phyloP scores from a whole-genome alignment of 1,284 basidiomycete genomes.

The Uromyces viciae-fabae region DNA sequence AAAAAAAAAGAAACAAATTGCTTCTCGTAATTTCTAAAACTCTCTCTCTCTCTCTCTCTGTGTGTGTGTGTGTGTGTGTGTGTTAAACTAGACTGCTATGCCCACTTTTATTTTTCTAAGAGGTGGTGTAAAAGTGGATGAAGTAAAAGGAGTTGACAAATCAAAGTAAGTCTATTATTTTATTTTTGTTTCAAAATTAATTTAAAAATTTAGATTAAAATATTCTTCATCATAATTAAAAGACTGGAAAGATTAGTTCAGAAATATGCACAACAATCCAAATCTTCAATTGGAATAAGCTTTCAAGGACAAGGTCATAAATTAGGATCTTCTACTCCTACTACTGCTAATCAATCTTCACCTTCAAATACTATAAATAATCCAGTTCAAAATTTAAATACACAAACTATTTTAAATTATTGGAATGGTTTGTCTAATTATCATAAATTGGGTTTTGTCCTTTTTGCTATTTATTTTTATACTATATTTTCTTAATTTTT shows the following conservation, averaged over 20 bases:
- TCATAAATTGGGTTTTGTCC: constrained; percentile 25
- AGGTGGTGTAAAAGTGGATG: constrained; percentile 15
- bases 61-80: neutral
- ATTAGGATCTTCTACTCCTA: constrained; percentile 17
- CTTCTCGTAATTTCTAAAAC: neutral
- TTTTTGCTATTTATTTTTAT: constrained; percentile 23
- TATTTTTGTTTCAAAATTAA: neutral
- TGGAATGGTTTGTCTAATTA: constrained; percentile 25
- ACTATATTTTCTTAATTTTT: no score
- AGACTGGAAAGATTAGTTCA: constrained; percentile 28
- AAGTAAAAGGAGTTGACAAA: constrained; percentile 30
- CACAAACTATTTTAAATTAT: neutral
- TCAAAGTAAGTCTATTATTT: neutral
- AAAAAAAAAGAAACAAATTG: neutral
- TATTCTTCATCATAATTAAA: neutral
- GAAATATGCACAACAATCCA: constrained; percentile 27
- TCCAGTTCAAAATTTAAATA: neutral
- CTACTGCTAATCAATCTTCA: neutral
- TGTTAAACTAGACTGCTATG: constrained; percentile 25
- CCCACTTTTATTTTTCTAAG: constrained; percentile 35
- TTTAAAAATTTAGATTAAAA: neutral
- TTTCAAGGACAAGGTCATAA: constrained; percentile 23
- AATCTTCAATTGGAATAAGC: neutral
- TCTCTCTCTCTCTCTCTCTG: neutral
- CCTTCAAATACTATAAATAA: neutral